Conservation (phyloP, 2,329 filamentous ascomycete species). For the Neurospora sp. region DNA sequence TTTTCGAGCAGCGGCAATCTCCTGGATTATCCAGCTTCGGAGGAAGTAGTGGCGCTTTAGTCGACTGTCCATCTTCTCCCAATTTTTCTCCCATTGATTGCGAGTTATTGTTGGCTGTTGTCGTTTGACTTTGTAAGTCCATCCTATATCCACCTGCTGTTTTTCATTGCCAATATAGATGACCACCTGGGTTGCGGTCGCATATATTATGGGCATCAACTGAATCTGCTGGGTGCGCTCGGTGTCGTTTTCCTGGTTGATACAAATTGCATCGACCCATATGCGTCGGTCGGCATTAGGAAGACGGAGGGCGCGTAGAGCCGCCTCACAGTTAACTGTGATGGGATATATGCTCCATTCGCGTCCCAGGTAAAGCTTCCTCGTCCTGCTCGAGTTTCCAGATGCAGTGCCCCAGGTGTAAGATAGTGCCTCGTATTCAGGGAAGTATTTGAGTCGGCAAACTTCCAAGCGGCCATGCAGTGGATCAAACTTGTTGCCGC, state of each 20-base stretch:
- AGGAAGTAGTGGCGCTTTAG: conserved; percentile 10
- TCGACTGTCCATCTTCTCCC: conserved; percentile 4
- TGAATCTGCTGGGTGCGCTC: conserved; percentile 9
- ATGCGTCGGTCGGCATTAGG: conserved; percentile 5
- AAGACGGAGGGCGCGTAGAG: conserved; percentile 7
- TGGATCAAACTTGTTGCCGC: conserved; percentile 6
- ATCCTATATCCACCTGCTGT: neutral
- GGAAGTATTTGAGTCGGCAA: conserved; percentile 8
- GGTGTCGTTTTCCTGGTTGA: conserved; percentile 4
- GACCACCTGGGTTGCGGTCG: conserved; percentile 8
- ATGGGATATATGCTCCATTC: conserved; percentile 9
- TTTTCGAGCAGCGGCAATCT: conserved; percentile 9
- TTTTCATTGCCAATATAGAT: conserved; percentile 8
- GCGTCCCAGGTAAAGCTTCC: conserved; percentile 8
- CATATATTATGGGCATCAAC: conserved; percentile 11
- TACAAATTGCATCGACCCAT: conserved; percentile 11
- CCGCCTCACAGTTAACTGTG: conserved; percentile 10
- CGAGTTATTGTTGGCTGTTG: neutral
- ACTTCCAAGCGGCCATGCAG: conserved; percentile 7
- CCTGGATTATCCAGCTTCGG: conserved; percentile 12
- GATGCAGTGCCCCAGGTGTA: conserved; percentile 10
- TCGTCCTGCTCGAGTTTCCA: conserved; percentile 6
- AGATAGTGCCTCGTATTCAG: conserved; percentile 11
- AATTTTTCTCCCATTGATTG: conserved; percentile 1
- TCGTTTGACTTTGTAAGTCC: neutral